phyloP scores from a whole-genome alignment of 306 rosid species.

The Inga oerstediana region DNA sequence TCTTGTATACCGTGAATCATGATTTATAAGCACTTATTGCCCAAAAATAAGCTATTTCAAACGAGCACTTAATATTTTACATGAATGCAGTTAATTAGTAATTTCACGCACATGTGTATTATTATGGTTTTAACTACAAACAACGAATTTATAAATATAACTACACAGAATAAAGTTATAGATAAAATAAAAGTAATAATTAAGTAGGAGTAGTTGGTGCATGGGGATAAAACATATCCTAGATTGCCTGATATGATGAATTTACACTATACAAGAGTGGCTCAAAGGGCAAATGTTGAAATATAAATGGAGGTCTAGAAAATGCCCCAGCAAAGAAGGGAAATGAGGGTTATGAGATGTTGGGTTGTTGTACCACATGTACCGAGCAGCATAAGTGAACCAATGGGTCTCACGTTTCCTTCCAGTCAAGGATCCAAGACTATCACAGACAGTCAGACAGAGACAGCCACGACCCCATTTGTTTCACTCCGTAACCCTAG shows the following conservation, averaged over 20 bases:
- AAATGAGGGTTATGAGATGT: background rate
- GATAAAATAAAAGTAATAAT: background rate
- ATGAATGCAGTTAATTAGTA: background rate
- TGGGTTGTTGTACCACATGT: constrained; percentile 1
- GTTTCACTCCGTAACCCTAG: constrained; percentile 37
- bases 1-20: too few species aligned
- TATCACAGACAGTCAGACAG: background rate
- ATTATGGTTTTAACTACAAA: background rate
- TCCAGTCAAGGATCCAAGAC: constrained; percentile 33
- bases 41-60: too few species aligned
- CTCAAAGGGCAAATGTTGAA: background rate
- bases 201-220: background rate
- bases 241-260: background rate
- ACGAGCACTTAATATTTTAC: too few species aligned
- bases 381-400: background rate
- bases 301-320: background rate
- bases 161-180: background rate
- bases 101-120: background rate
- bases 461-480: constrained; percentile 37
- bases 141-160: background rate
- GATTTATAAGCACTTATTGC: too few species aligned
- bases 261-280: background rate
- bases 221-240: background rate
- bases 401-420: constrained; percentile 18
- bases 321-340: background rate